A percentile compares a stretch with the other conserved stretches of the same genome.
These are phyloP conservation scores for Phoenix dactylifera DNA, from an alignment of 176 grass and related monocot species.

Conservation along the genomic window DNA sequence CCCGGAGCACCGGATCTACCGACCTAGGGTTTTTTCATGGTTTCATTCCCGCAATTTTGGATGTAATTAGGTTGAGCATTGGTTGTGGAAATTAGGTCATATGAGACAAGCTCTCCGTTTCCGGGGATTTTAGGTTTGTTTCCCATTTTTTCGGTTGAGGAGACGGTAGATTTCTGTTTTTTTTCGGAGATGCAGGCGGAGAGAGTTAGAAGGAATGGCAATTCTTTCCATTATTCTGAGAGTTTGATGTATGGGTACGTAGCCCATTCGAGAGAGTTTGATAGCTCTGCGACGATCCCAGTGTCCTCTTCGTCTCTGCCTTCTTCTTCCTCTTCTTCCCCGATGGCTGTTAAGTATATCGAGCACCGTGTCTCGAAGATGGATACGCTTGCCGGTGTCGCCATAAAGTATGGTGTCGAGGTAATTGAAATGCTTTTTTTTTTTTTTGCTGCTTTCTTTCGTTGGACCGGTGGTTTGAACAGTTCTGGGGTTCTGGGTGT, in stretches of 20 bases:
- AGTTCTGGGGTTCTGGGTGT: too few relatives aligned
- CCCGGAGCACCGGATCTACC: constrained; percentile 10
- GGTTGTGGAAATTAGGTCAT: too few relatives aligned
- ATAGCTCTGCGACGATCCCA: constrained; percentile 27
- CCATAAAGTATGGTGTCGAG: constrained; percentile 98
- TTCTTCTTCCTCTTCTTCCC: constrained; percentile 37
- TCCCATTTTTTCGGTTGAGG: constrained; percentile 3
- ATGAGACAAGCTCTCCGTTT: constrained; percentile 52
- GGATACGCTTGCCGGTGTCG: constrained; percentile 89
- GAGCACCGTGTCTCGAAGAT: constrained; percentile 75
- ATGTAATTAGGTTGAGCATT: background rate
- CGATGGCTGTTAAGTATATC: constrained; percentile 54
- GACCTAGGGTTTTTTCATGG: constrained; percentile 21
- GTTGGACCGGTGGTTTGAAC: too few relatives aligned
- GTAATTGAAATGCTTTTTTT: constrained; percentile 31
- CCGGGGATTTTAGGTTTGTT: constrained; percentile 29
- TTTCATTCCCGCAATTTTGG: background rate
- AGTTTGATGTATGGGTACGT: constrained; percentile 36
- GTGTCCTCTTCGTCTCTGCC: constrained; percentile 24
- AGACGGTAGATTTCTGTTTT: constrained; percentile 1
- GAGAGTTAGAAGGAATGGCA: constrained; percentile 18
- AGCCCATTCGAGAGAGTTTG: constrained; percentile 40
- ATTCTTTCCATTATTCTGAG: constrained; percentile 18
- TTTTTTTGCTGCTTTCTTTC: too few relatives aligned
- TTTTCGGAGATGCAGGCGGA: constrained; percentile 7